Evolutionary conservation across 345 rosid species (phyloP).

Genomic region (Cochlearia excelsa): DNA sequence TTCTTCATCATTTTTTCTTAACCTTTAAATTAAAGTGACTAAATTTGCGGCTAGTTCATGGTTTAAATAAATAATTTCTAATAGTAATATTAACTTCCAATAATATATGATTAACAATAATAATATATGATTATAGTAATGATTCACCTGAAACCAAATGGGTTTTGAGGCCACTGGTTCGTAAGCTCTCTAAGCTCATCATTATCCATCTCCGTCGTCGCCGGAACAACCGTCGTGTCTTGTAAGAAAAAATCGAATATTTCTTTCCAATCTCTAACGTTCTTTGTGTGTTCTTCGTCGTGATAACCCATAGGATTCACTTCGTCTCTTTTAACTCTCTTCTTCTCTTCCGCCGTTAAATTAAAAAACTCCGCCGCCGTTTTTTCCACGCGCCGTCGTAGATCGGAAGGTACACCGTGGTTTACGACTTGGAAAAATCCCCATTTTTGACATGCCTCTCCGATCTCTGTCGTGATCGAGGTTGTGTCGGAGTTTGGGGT

Average conservation of each 20-base stretch:
- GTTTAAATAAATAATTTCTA: no score
- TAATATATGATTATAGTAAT: no score
- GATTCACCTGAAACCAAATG: slow-evolving; percentile 56
- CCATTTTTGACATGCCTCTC: slow-evolving; percentile 72
- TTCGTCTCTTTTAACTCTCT: slow-evolving; percentile 62
- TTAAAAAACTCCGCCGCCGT: slow-evolving; percentile 52
- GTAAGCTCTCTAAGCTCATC: slow-evolving; percentile 42
- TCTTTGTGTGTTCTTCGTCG: slow-evolving; percentile 84
- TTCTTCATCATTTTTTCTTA: no score
- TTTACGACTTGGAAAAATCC: slow-evolving; percentile 85
- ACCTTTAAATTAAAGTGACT: no score
- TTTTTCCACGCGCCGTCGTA: slow-evolving; percentile 39
- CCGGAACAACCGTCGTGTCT: slow-evolving; percentile 62
- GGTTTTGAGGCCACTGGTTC: slow-evolving; percentile 76
- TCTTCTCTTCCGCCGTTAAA: slow-evolving; percentile 53
- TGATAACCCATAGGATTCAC: slow-evolving; percentile 66
- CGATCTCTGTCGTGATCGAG: slow-evolving; percentile 42
- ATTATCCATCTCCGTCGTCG: slow-evolving; percentile 51
- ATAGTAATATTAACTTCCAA: no score
- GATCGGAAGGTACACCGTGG: slow-evolving; percentile 66
- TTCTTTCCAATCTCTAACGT: slow-evolving; percentile 93
- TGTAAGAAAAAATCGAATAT: slow-evolving; percentile 61
- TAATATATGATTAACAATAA: not conserved
- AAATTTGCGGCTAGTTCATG: no score
- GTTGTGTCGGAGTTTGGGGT: slow-evolving; percentile 8